phyloP scores from a whole-genome alignment of 352 stramenopile genomes.

The Phytophthora podocarpi region DNA sequence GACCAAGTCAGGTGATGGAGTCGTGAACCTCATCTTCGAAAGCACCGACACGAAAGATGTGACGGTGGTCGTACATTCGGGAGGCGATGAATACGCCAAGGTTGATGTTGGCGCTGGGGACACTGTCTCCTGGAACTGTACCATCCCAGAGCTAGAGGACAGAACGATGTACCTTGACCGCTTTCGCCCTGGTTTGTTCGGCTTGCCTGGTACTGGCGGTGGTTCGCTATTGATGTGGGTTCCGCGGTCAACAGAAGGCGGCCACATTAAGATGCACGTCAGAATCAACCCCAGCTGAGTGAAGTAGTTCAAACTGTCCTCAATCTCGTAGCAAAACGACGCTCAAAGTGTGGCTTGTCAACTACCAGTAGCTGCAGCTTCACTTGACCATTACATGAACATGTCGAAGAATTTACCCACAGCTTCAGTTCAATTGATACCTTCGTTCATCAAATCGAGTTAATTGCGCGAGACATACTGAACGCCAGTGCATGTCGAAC shows the following conservation, averaged over 20 bases:
- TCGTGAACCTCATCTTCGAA: conserved; percentile 36
- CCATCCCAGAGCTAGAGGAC: conserved; percentile 35
- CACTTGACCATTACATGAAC: no score
- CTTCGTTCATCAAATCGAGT: conserved; percentile 43
- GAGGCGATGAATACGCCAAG: conserved; percentile 24
- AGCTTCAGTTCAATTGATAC: conserved; percentile 2
- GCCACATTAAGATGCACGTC: conserved; percentile 48
- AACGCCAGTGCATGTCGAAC: conserved; percentile 63
- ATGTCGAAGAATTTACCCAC: not conserved
- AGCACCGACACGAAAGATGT: conserved; percentile 41
- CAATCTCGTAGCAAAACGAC: no score
- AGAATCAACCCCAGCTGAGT: conserved; percentile 56
- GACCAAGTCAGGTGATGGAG: conserved; percentile 28
- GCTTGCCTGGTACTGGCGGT: conserved; percentile 22
- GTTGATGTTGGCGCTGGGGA: conserved; percentile 28
- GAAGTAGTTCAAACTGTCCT: no score
- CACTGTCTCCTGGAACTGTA: conserved; percentile 28
- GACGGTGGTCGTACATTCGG: conserved; percentile 32
- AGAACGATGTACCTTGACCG: conserved; percentile 47
- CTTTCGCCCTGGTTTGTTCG: conserved; percentile 34
- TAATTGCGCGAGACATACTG: conserved; percentile 65
- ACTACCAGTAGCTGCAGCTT: no score
- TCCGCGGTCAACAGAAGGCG: conserved; percentile 31
- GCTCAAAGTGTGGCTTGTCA: no score
- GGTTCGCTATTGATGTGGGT: conserved; percentile 36